Evolutionary conservation across 1,284 basidiomycete species (phyloP), one percentile per base, ranked within the genome.

Genomic region (Neolentinus lepideus): DNA sequence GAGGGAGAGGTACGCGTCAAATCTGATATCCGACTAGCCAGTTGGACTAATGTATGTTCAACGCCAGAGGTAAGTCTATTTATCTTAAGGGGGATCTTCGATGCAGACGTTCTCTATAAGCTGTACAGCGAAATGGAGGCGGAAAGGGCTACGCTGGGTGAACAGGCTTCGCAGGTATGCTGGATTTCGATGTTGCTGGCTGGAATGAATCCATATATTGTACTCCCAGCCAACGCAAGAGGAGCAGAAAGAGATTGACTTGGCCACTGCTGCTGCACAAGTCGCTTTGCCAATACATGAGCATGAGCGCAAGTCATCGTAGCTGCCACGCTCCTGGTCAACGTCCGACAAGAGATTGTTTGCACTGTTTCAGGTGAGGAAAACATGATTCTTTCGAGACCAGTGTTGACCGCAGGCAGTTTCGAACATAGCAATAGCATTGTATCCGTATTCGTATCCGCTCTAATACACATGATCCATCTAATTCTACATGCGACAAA

Each of bases 281-380:
- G 21, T 26, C 3, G 51, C 27, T 35, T 11, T 52, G 16, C 51
- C 22, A 19, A 21, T 6, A 3, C 35, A 33, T 38, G 10, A 35
- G 35, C n/a, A n/a, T n/a, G n/a, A n/a, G n/a, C 22, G n/a, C 50
- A 33, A 50, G 47, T 50, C 47, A 6, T 50, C 47, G n/a, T 50
- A 26, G 22, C 38, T 43, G 12, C 3, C 38, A n/a, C 16, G 33
- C 33, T 16, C n/a, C 12, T 43, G 16, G 38, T n/a, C 38, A 43
- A 43, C 38, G 19, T 43, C 38, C 19, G 6, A 9, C 8, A 4
- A n/a, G 16, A 43, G 6, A 43, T 6, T 16, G n/a, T 31, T 4
- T 12, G 29, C 29, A 31, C 29, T 31, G 6, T 12, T 12, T 31
- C 12, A 31, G 29, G 29, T 31, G 29, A 31, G 29, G 6, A 12